Evolutionary conservation across 2,329 filamentous ascomycete species (phyloP), one percentile per base, ranked within the genome.

Genomic region (Shiraia bambusicola): DNA sequence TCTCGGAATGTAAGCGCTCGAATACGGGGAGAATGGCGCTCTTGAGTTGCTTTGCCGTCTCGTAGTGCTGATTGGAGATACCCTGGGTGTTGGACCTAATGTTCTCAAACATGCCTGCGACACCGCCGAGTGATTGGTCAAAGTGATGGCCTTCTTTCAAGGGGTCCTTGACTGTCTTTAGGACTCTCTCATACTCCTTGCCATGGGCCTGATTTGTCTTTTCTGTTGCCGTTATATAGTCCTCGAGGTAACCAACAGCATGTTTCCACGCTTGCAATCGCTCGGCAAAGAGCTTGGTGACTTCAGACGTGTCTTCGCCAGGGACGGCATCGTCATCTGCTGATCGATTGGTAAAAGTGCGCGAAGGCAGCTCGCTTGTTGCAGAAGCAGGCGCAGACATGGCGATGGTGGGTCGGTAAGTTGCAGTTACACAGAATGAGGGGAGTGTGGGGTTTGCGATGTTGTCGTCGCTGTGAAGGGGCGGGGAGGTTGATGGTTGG

Each of bases 251-350:
- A 42, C 78, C 88, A 49, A 90, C 88, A 47, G 91, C 88, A 69
- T 97, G 92, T 69, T 96, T 97, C 90, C 90, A 98, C 33, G 93
- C 93, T 61, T 88, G 86, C 47, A 98, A 78, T 52, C 93, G 83
- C 75, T 97, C 89, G 40, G 85, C 78, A 51, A 98, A 84, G 35
- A 97, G 79, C 65, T 70, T 75, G 31, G 73, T 76, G 28, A 70
- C 56, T 62, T 76, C 73, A 50, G 69, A 73, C 40, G 70, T 74
- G 47, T 77, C 74, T 59, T 77, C 74, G 22, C 70, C 72, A 4
- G 73, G 71, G 26, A 76, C 61, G 6, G 72, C 72, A 45, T 75
- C 74, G 30, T 74, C 70, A 32, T 74, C 69, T 43, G 35, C 49
- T 17, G 62, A 66, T 30, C 45, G 45, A 32, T 58, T 66, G 3